A percentile compares a stretch with the other conserved stretches of the same genome.
Conservation (phyloP, 352 stramenopile species). For the Aphanomyces astaci region DNA sequence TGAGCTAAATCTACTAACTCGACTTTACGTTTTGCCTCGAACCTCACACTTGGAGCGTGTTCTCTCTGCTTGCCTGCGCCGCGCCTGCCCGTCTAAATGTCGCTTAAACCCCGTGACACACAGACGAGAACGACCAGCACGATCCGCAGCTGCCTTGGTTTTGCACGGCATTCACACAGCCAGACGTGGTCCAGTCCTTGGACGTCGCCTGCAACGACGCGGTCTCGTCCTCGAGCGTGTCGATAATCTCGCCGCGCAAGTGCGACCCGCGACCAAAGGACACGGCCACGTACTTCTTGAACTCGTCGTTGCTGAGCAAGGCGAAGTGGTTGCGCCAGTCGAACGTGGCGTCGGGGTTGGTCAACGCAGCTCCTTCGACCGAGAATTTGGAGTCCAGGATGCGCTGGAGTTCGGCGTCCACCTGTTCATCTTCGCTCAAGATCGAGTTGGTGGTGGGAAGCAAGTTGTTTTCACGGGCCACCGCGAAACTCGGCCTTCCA, state of each 20-base stretch:
- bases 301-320: slow-evolving; percentile 79
- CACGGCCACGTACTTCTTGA: slow-evolving; percentile 31
- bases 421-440: background rate
- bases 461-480: background rate
- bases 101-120: no score
- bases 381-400: slow-evolving; percentile 1
- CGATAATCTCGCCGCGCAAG: background rate
- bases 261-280: background rate
- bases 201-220: slow-evolving; percentile 34
- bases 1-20: no score
- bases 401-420: background rate
- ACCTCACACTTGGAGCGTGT: no score
- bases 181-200: slow-evolving; percentile 79
- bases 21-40: no score
- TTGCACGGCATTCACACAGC: slow-evolving; percentile 87
- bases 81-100: no score
- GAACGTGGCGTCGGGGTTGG: slow-evolving; percentile 46
- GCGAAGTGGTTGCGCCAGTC: slow-evolving; percentile 83
- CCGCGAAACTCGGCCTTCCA: slow-evolving; percentile 7
- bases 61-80: no score
- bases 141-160: slow-evolving; percentile 91
- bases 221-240: slow-evolving; percentile 19
- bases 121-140: slow-evolving; percentile 94
- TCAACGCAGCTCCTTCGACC: slow-evolving; percentile 48
- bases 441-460: background rate